Conservation (phyloP, 139 green algal species). For the Chlamydomonas applanata region DNA sequence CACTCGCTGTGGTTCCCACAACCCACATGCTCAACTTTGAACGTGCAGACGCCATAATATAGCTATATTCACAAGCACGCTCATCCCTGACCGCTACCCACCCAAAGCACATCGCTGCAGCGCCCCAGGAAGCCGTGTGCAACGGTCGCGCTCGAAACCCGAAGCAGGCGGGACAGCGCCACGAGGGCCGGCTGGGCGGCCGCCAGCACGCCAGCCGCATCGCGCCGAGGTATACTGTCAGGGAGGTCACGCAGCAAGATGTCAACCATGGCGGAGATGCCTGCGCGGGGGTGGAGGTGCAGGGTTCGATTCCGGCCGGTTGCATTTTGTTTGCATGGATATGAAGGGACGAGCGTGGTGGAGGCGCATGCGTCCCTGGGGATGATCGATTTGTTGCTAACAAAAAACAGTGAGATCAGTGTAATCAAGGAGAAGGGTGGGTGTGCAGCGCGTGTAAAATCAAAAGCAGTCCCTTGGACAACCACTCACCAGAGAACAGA, state of each 20-base stretch:
- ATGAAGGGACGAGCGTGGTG: no score
- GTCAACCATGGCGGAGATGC: conserved; percentile 35
- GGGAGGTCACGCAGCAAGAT: conserved; percentile 18
- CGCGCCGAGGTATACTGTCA: not conserved
- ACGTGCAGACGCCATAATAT: no score
- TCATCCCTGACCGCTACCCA: no score
- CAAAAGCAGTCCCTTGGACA: not conserved
- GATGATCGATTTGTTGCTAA: no score
- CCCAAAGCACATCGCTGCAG: conserved; percentile 44
- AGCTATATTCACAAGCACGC: no score
- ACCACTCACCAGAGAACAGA: conserved; percentile 32
- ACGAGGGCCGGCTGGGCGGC: not conserved
- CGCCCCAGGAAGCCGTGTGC: conserved; percentile 47
- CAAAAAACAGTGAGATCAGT: no score
- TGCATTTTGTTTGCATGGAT: no score
- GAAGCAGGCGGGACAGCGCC: conserved; percentile 39
- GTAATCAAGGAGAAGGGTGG: not conserved
- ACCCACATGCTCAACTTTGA: no score
- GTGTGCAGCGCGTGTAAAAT: not conserved
- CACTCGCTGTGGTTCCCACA: no score
- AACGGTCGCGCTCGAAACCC: conserved; percentile 32
- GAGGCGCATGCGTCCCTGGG: no score
- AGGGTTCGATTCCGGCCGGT: no score
- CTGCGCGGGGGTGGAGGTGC: conserved; percentile 24
- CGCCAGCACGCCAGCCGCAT: not conserved